Evolutionary conservation across 257 asterid genomes (phyloP), one percentile per base, ranked within the genome.

Genomic region (Haberlea rhodopensis): DNA sequence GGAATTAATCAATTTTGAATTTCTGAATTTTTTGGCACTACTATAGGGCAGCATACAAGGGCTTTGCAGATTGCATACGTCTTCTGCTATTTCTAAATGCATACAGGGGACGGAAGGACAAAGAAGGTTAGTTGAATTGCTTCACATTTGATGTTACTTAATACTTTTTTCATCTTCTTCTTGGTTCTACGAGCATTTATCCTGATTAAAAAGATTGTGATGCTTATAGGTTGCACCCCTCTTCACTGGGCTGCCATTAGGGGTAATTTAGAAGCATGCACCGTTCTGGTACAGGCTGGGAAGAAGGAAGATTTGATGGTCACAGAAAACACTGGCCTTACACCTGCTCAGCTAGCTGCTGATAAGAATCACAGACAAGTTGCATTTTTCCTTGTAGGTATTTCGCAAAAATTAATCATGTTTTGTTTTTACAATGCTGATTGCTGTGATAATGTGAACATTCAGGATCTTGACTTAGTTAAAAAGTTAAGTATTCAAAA

Each of bases 21-120:
- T 66, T 73, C 8, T 48, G 66, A 62, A 28, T 57, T 57, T 62
- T 72, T 73, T 57, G 62, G 53, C 65, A 56, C 62, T 71, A 63
- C 75, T 72, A 57, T 71, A 94, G 99, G 99, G 99, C 99, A 79
- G 95, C 99, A 53, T 94, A 94, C 81, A 94, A 94, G 86, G 99
- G 99, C 55, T 90, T 82, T 73, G 95, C 97, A 2, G 97, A 94
- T 75, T 81, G 90, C 81, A 89, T 94, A 73, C 97, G 99, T 45
- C 95, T 94, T 69, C 78, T 94, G 80, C 78, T 94, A 59, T 94
- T 82, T 72, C 84, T 94, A 65, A 92, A 90, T 84, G 97, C 97
- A 43, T 68, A 94, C 71, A 85, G 97, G 76, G 88, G 84, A 62
- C 94, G 96, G 32, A 90, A 86, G 83, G 99, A 94, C 74, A 94